Evolutionary conservation across 2,329 filamentous ascomycete species (phyloP).

Genomic region (Emmonsiellopsis sp.): DNA sequence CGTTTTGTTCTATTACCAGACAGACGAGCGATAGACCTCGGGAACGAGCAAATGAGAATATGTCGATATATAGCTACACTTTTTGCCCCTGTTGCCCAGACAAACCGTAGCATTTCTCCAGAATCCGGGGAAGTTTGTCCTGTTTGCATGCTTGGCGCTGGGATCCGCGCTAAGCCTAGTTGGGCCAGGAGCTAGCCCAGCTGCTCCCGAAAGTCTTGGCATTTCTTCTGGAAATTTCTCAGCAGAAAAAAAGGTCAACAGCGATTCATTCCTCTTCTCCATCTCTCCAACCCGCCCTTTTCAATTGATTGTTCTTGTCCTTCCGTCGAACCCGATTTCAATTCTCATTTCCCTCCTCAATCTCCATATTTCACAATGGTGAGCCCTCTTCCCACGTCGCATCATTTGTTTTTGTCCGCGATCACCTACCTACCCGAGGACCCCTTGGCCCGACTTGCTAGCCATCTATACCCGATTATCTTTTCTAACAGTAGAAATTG

Average conservation of each 20-base stretch:
- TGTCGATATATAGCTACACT: too few species aligned
- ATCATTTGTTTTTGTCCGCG: background rate
- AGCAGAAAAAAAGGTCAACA: conserved; percentile 9
- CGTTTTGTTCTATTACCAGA: background rate
- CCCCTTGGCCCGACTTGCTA: background rate
- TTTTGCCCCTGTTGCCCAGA: too few species aligned
- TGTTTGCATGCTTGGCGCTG: background rate
- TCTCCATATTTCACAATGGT: background rate
- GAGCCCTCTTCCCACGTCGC: background rate
- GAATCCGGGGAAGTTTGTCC: conserved; percentile 1
- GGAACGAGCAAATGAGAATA: background rate
- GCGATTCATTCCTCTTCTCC: background rate
- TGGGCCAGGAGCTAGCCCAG: background rate
- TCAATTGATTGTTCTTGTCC: background rate
- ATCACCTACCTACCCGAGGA: background rate
- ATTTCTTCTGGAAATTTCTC: conserved; percentile 17
- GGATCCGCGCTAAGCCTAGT: background rate
- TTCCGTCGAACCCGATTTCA: background rate
- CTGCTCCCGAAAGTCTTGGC: conserved; percentile 9
- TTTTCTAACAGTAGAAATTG: conserved; percentile 5
- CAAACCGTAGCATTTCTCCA: too few species aligned
- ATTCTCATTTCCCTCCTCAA: background rate
- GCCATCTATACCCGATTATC: background rate
- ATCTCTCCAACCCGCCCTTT: background rate
- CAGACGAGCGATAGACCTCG: background rate